Evolutionary conservation across 2,329 filamentous ascomycete genomes (phyloP), one percentile per base, ranked within the genome.

Genomic region (Ambrosiella xylebori): DNA sequence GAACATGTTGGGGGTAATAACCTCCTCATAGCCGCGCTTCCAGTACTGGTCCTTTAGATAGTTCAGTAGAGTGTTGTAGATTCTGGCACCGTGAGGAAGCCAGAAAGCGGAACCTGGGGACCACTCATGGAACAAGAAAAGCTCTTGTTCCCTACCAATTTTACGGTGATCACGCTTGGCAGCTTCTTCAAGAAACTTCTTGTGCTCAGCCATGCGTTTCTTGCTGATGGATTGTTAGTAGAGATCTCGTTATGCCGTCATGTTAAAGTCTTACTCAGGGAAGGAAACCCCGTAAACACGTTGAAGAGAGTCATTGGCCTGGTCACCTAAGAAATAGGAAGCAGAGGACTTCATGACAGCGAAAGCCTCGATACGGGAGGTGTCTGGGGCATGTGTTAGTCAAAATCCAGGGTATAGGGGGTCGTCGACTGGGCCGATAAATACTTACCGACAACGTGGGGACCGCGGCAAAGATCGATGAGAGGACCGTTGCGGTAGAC

Each of bases 101-200:
- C 93, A 89, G 77, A 98, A 95, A 59, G 85, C 83, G 15, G 88
- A 93, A 39, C 93, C 93, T 1, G 93, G 93, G n/a, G 90, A 96
- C 65, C 84, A 77, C 63, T 94, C 86, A 66, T 94, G 85, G 74
- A 96, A 98, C 76, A 96, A 94, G 77, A 95, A 98, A 7, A 98
- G 82, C 68, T 97, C 91, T 70, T 98, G 93, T 62, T 97, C 90
- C 68, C 85, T 87, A 63, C 90, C 93, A 64, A 98, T 90, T 73
- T 87, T 88, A 63, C 91, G 79, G 69, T 98, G 93, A 67, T 97
- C 93, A 63, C 93, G 85, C 77, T 95, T 95, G 61, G 93, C 91
- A n/a, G 93, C 93, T 73, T 98, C 93, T 66, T 95, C 91, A 37
- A 98, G 78, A 73, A 95, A 94, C 67, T 91, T 89, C 73, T 95